These are phyloP conservation scores for Pythium myriotylum DNA, from an alignment of 352 stramenopile genomes.

Conservation along the genomic window DNA sequence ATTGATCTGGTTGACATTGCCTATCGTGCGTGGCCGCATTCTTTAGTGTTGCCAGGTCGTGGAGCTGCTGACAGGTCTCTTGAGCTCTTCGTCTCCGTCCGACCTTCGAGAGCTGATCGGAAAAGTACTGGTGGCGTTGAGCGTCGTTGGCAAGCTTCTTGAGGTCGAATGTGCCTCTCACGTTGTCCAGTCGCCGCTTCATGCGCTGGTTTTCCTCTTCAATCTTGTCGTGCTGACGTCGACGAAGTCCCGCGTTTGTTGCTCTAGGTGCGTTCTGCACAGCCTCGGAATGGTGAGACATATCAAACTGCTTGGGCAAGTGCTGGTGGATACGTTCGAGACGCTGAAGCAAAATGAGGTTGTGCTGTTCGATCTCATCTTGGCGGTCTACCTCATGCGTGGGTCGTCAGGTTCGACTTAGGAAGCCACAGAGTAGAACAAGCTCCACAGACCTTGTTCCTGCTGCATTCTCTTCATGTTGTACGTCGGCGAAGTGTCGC, in stretches of 20 bases:
- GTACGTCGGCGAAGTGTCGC: constrained; percentile 35
- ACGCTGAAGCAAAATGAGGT: constrained; percentile 45
- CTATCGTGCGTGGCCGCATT: background rate
- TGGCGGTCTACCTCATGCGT: constrained; percentile 65
- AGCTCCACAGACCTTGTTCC: constrained; percentile 42
- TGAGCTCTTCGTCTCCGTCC: constrained; percentile 43
- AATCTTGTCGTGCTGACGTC: constrained; percentile 49
- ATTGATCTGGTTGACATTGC: background rate
- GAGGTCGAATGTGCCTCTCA: constrained; percentile 46
- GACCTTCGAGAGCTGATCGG: constrained; percentile 60
- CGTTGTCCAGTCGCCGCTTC: constrained; percentile 35
- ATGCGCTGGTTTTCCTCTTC: constrained; percentile 53
- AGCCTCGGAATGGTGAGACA: constrained; percentile 53
- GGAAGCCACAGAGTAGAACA: too few relatives aligned
- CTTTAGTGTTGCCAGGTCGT: constrained; percentile 12
- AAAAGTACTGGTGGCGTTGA: constrained; percentile 47
- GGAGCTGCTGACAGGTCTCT: constrained; percentile 36
- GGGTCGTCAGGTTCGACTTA: too few relatives aligned
- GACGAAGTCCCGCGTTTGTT: constrained; percentile 36
- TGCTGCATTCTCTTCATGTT: constrained; percentile 64
- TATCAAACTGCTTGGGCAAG: constrained; percentile 60
- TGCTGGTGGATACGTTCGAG: constrained; percentile 61
- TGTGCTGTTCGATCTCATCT: constrained; percentile 51
- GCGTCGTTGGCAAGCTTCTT: constrained; percentile 55
- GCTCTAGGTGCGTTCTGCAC: constrained; percentile 40